These are phyloP conservation scores for Phalaenopsis hybrid DNA, from an alignment of 116 monocot genomes.

Conservation along the genomic window DNA sequence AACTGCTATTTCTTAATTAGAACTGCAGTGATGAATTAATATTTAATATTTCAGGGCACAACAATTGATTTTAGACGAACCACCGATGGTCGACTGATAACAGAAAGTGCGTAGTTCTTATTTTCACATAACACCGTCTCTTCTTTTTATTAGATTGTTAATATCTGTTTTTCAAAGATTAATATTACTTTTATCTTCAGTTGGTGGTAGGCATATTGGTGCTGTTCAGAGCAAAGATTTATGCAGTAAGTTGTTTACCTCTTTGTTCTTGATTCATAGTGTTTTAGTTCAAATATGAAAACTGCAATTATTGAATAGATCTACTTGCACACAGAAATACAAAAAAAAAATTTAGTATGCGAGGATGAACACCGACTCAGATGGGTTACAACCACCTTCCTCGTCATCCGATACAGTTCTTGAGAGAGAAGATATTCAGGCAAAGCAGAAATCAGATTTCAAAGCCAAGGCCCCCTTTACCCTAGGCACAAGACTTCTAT, in stretches of 20 bases:
- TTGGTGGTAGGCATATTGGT: slow-evolving; percentile 76
- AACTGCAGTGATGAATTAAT: slow-evolving; percentile 9
- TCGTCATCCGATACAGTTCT: too few relatives aligned
- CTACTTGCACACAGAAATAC: not conserved
- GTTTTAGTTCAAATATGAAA: not conserved
- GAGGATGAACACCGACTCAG: too few relatives aligned
- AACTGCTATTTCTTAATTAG: not conserved
- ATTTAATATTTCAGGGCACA: slow-evolving; percentile 57
- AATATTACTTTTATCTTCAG: slow-evolving; percentile 31
- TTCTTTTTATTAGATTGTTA: not conserved
- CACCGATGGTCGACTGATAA: slow-evolving; percentile 74
- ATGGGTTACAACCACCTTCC: too few relatives aligned
- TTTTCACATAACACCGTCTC: not conserved
- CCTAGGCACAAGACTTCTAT: too few relatives aligned
- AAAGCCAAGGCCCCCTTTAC: too few relatives aligned
- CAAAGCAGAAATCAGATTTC: too few relatives aligned
- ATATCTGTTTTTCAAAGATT: slow-evolving; percentile 6
- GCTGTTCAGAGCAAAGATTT: slow-evolving; percentile 82
- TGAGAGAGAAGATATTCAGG: too few relatives aligned
- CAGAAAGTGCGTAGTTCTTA: slow-evolving; percentile 60
- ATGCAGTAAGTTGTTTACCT: slow-evolving; percentile 72
- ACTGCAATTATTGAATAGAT: not conserved
- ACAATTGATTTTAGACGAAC: slow-evolving; percentile 85
- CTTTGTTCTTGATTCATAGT: not conserved
- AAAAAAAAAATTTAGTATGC: not conserved